A percentile compares a stretch with the other conserved stretches of the same genome.
phyloP scores from a whole-genome alignment of 148 eudicot genomes.

The Arctostaphylos glauca region DNA sequence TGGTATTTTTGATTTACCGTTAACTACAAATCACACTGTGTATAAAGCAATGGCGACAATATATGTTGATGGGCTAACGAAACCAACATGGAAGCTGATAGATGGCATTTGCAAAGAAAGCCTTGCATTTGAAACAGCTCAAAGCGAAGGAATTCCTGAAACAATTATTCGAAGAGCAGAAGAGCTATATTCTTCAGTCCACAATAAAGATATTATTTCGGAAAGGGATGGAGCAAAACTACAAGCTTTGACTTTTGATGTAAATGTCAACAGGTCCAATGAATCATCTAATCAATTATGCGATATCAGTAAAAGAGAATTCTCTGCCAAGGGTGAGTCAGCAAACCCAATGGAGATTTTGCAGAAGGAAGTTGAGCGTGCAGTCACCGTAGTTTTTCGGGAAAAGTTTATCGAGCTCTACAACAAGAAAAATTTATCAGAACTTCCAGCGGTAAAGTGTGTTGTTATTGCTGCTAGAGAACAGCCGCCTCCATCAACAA shows the following conservation, averaged over 20 bases:
- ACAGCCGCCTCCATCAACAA: slow-evolving; percentile 88
- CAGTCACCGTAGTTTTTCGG: slow-evolving; percentile 53
- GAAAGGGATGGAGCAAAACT: slow-evolving; percentile 19
- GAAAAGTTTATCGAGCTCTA: slow-evolving; percentile 47
- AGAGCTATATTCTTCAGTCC: slow-evolving; percentile 59
- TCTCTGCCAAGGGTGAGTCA: slow-evolving; percentile 11
- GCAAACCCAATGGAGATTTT: slow-evolving; percentile 28
- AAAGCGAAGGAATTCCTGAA: slow-evolving; percentile 80
- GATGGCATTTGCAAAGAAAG: slow-evolving; percentile 96
- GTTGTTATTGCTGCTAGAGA: slow-evolving; percentile 62
- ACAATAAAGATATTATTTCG: slow-evolving; percentile 29
- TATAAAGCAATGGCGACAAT: slow-evolving; percentile 82
- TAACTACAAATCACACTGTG: slow-evolving; percentile 46
- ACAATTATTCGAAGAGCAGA: slow-evolving; percentile 71
- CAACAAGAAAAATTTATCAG: slow-evolving; percentile 30
- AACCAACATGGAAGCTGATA: slow-evolving; percentile 86
- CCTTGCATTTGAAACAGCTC: slow-evolving; percentile 96
- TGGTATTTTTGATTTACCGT: slow-evolving; percentile 82
- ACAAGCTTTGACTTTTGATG: slow-evolving; percentile 12
- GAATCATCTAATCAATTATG: slow-evolving; percentile 20
- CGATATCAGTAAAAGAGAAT: background rate
- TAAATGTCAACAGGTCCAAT: slow-evolving; percentile 11
- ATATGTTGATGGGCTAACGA: slow-evolving; percentile 56
- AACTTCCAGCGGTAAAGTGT: slow-evolving; percentile 39
- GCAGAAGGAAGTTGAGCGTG: slow-evolving; percentile 44